phyloP scores from a whole-genome alignment of 257 asterid genomes.

The Penstemon eatonii region DNA sequence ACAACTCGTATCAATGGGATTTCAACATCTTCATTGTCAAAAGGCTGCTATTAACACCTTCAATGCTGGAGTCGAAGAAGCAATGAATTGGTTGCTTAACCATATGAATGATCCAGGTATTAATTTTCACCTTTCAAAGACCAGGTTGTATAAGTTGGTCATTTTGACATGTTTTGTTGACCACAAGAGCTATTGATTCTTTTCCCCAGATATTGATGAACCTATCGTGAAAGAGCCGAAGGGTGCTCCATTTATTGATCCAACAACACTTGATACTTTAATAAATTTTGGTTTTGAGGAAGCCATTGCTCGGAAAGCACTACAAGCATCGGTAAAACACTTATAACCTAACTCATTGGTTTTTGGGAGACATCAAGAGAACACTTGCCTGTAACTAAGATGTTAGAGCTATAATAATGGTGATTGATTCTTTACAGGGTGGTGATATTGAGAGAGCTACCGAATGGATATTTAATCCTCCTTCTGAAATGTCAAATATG shows the following conservation, averaged over 20 bases:
- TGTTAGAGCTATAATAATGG: slow-evolving; percentile 8
- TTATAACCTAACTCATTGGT: not conserved
- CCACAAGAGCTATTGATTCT: slow-evolving; percentile 20
- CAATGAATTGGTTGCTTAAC: slow-evolving; percentile 85
- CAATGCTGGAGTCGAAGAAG: slow-evolving; percentile 81
- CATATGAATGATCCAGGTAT: slow-evolving; percentile 91
- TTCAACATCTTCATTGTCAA: slow-evolving; percentile 74
- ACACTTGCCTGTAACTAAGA: not conserved
- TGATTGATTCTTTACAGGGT: slow-evolving; percentile 46
- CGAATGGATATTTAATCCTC: slow-evolving; percentile 85
- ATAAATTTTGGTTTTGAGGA: slow-evolving; percentile 81
- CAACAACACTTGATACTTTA: slow-evolving; percentile 67
- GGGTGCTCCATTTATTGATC: slow-evolving; percentile 53
- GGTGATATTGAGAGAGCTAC: slow-evolving; percentile 88
- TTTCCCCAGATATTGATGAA: slow-evolving; percentile 59
- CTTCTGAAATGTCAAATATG: slow-evolving; percentile 48
- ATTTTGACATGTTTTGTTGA: slow-evolving; percentile 20
- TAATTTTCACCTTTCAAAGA: slow-evolving; percentile 22
- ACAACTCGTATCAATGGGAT: slow-evolving; percentile 91
- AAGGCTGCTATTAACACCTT: slow-evolving; percentile 87
- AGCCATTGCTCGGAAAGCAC: slow-evolving; percentile 77
- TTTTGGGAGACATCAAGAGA: not conserved
- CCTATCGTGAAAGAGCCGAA: slow-evolving; percentile 54
- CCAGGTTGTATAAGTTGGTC: slow-evolving; percentile 7
- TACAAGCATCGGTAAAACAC: slow-evolving; percentile 66